These are phyloP conservation scores for Suillus brevipes DNA, from an alignment of 768 basidiomycete genomes.

Conservation along the genomic window DNA sequence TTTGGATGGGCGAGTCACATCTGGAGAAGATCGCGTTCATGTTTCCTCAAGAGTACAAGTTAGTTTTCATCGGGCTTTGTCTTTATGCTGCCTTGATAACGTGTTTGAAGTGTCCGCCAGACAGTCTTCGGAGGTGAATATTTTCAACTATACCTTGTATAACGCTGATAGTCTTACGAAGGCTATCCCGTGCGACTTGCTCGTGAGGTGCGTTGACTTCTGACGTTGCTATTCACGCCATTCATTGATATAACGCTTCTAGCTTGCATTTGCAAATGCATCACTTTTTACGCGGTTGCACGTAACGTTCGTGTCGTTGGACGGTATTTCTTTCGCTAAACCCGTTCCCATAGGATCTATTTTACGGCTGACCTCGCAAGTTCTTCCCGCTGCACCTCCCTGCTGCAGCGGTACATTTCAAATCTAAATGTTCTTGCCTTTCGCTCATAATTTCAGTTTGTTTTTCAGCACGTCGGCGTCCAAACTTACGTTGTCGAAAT, in stretches of 20 bases:
- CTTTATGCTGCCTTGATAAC: slow-evolving; percentile 2
- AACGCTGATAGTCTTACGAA: slow-evolving; percentile 13
- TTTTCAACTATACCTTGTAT: neutral
- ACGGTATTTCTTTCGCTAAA: slow-evolving; percentile 74
- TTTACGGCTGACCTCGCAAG: slow-evolving; percentile 67
- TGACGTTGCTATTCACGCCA: neutral
- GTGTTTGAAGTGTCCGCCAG: slow-evolving; percentile 60
- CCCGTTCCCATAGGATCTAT: slow-evolving; percentile 87
- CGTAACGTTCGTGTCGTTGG: slow-evolving; percentile 74
- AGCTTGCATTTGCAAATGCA: slow-evolving; percentile 76
- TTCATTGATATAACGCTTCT: slow-evolving; percentile 9
- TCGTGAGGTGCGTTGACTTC: slow-evolving; percentile 53
- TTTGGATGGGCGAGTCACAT: slow-evolving; percentile 75
- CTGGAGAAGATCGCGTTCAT: slow-evolving; percentile 72
- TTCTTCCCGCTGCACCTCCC: slow-evolving; percentile 56
- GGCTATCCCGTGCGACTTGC: slow-evolving; percentile 65
- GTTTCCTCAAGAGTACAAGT: slow-evolving; percentile 88
- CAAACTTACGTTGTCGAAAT: slow-evolving; percentile 74
- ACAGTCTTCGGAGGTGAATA: slow-evolving; percentile 75
- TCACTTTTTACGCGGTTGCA: slow-evolving; percentile 65
- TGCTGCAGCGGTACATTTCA: slow-evolving; percentile 56
- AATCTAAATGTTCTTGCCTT: neutral
- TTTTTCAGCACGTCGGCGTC: slow-evolving; percentile 64
- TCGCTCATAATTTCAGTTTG: neutral
- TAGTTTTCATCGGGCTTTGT: slow-evolving; percentile 22